phyloP scores from a whole-genome alignment of 164 flowering plant species.

The Chimonanthus salicifolius region DNA sequence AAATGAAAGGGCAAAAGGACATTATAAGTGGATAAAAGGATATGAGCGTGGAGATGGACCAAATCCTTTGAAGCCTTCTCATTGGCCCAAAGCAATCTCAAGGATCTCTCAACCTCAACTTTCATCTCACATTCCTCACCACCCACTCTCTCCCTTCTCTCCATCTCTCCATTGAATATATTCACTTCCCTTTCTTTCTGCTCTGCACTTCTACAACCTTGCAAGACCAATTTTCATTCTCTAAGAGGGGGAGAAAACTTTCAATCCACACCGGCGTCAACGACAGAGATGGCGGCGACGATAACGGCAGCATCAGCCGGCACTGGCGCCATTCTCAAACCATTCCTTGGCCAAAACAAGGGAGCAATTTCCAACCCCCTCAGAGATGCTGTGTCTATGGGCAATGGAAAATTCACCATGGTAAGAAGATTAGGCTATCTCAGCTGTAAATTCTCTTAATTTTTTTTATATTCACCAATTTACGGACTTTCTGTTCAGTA shows the following conservation, averaged over 20 bases:
- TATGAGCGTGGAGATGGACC: slow-evolving; percentile 35
- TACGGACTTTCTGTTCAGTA: neutral
- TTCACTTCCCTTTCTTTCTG: slow-evolving; percentile 5
- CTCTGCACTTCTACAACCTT: neutral
- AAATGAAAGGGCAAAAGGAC: slow-evolving; percentile 4
- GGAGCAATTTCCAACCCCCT: slow-evolving; percentile 48
- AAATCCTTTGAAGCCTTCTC: slow-evolving; percentile 46
- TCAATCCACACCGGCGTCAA: neutral
- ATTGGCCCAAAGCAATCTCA: slow-evolving; percentile 41
- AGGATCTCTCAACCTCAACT: slow-evolving; percentile 23
- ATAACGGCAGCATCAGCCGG: slow-evolving; percentile 55
- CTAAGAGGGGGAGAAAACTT: neutral
- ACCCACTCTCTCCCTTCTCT: slow-evolving; percentile 18
- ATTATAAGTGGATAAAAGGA: slow-evolving; percentile 52
- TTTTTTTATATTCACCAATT: neutral
- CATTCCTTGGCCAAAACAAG: slow-evolving; percentile 66
- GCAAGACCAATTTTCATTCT: neutral
- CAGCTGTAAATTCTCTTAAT: neutral
- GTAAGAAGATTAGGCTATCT: neutral
- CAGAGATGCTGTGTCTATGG: slow-evolving; percentile 64
- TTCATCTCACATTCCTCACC: slow-evolving; percentile 26
- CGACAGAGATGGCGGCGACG: slow-evolving; percentile 30
- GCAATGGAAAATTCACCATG: slow-evolving; percentile 19
- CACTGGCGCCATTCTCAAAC: slow-evolving; percentile 47
- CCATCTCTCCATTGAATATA: slow-evolving; percentile 5